Percentiles rank a stretch among this genome's conserved stretches.
Conservation (phyloP, 768 basidiomycete species). For the Termitomyces sp. region DNA sequence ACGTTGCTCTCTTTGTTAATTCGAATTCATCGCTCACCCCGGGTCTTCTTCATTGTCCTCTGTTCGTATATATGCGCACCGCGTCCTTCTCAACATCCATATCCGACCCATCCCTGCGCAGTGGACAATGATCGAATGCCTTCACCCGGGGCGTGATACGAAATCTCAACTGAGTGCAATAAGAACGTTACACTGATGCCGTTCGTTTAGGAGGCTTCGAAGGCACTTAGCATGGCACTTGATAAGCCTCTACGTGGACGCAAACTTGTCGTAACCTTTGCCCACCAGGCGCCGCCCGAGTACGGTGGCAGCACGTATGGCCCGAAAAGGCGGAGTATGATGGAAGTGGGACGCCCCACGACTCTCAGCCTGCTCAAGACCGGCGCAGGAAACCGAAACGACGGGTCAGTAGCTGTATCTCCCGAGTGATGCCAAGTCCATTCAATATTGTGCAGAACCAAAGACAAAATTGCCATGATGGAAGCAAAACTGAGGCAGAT, state of each 20-base stretch:
- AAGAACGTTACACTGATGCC: slow-evolving; percentile 10
- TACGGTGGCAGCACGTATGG: slow-evolving; percentile 22
- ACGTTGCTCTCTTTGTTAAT: slow-evolving; percentile 33
- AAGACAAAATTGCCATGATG: slow-evolving; percentile 90
- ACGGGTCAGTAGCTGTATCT: slow-evolving; percentile 33
- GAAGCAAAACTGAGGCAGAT: slow-evolving; percentile 92
- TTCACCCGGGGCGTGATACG: slow-evolving; percentile 18
- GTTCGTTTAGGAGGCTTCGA: slow-evolving; percentile 68
- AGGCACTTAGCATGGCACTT: slow-evolving; percentile 69
- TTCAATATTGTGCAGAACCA: slow-evolving; percentile 47
- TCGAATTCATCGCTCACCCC: slow-evolving; percentile 39
- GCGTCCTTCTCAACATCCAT: background rate
- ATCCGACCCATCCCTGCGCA: slow-evolving; percentile 2
- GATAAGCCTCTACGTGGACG: slow-evolving; percentile 83
- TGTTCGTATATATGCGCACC: slow-evolving; percentile 4
- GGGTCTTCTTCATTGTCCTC: slow-evolving; percentile 28
- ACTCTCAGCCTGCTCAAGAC: slow-evolving; percentile 87
- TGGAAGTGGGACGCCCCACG: slow-evolving; percentile 70
- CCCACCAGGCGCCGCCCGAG: slow-evolving; percentile 73
- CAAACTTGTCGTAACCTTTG: slow-evolving; percentile 87
- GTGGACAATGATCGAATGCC: slow-evolving; percentile 7
- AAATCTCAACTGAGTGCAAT: background rate
- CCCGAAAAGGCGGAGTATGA: slow-evolving; percentile 36
- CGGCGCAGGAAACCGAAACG: slow-evolving; percentile 46
- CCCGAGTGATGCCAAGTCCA: background rate